phyloP scores from a whole-genome alignment of 768 basidiomycete genomes.

The Kondoa subrosea region DNA sequence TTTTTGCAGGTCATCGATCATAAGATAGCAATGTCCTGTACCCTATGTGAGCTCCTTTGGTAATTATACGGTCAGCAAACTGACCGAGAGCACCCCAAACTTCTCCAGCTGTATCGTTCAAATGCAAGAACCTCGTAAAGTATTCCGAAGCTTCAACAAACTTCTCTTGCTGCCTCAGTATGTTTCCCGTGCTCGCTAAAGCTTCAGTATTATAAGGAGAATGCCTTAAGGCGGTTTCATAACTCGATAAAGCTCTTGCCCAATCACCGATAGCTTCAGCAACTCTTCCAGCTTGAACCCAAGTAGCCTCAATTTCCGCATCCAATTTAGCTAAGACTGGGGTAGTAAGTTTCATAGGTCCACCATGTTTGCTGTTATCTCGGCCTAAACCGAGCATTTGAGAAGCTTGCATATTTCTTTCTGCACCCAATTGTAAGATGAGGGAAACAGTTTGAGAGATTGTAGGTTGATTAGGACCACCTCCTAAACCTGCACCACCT shows the following conservation, averaged over 20 bases:
- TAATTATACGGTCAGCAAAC: slow-evolving; percentile 17
- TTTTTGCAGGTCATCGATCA: slow-evolving; percentile 98
- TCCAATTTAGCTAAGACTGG: slow-evolving; percentile 19
- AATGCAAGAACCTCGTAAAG: slow-evolving; percentile 75
- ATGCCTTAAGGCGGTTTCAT: slow-evolving; percentile 88
- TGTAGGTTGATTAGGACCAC: neutral
- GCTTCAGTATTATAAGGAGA: slow-evolving; percentile 80
- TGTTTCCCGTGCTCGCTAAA: slow-evolving; percentile 82
- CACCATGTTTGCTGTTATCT: neutral
- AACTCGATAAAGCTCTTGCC: slow-evolving; percentile 78
- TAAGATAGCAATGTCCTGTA: slow-evolving; percentile 86
- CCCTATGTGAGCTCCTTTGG: neutral
- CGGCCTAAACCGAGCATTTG: neutral
- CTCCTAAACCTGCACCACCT: neutral
- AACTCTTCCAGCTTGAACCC: slow-evolving; percentile 24
- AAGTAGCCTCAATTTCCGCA: slow-evolving; percentile 25
- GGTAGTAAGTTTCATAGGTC: neutral
- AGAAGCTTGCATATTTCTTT: slow-evolving; percentile 9
- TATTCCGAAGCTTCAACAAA: slow-evolving; percentile 95
- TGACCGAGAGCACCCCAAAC: slow-evolving; percentile 87
- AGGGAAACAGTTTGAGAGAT: slow-evolving; percentile 4
- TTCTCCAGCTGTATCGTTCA: slow-evolving; percentile 93
- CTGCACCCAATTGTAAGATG: slow-evolving; percentile 3
- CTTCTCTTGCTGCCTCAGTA: slow-evolving; percentile 93
- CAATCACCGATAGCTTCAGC: slow-evolving; percentile 79